Evolutionary conservation across 2,329 filamentous ascomycete species (phyloP), one percentile per base, ranked within the genome.

Genomic region (Colletotrichum euphorbiae): DNA sequence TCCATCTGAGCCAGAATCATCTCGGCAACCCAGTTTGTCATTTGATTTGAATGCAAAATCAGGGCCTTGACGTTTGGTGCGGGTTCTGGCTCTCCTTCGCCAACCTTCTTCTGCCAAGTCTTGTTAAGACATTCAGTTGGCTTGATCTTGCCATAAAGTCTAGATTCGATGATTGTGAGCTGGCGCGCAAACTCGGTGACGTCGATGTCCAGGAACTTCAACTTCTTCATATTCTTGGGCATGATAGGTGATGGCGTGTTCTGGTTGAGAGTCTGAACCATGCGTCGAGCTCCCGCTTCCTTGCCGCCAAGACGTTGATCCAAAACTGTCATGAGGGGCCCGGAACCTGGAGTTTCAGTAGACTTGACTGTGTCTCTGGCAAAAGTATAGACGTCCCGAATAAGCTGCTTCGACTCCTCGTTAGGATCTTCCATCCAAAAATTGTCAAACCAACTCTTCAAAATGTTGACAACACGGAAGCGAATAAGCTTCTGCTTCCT

Each of bases 11-110:
- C 94, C 70, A 99, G 81, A 73, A 99, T 98, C 96, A 99, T 98
- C 79, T 98, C 95, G 33, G 96, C 96, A 57, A 98, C 96, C 96
- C 96, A 99, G 77, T 98, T 99, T 6, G 96, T 99, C 84, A 99
- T 90, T 79, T 98, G 95, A 76, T 99, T 99, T 0, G 96, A 98
- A 80, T 99, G 96, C 59, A 98, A 84, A 80, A 99, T 99, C 70
- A 99, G 86, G 9, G 94, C 93, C 81, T 98, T 98, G 73, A 99
- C 93, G 74, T 99, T 98, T 0, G 93, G 89, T 9, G 96, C 94
- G 38, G 94, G 93, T 74, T 97, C 94, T 6, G 91, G 87, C 70
- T 94, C 92, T 69, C 91, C 91, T 38, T 94, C 91, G 8, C 83
- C 87, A 67, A 97, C 85, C 83, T 98, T 98, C 87, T 97, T 98